phyloP scores from a whole-genome alignment of 768 basidiomycete genomes.

The Termitomyces sp. region DNA sequence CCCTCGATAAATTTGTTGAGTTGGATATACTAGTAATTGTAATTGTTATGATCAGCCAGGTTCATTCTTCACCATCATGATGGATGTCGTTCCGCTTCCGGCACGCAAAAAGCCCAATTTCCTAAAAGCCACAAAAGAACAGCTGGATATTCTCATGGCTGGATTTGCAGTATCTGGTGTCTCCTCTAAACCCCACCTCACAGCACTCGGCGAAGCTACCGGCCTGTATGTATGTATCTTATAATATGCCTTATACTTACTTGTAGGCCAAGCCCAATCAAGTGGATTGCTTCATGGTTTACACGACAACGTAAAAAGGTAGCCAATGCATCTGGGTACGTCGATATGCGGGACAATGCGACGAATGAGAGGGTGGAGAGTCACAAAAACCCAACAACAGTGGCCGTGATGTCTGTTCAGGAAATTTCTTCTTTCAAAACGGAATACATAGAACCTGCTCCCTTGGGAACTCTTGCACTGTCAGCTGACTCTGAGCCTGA shows the following conservation, averaged over 20 bases:
- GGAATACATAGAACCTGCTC: constrained; percentile 1
- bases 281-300: constrained; percentile 33
- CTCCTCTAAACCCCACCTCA: constrained; percentile 17
- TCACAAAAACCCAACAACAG: not conserved
- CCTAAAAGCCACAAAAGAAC: constrained; percentile 19
- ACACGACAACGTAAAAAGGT: constrained; percentile 22
- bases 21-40: too few species aligned
- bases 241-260: not conserved
- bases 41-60: not conserved
- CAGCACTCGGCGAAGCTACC: constrained; percentile 22
- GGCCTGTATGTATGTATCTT: constrained; percentile 24
- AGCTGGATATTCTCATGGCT: constrained; percentile 20
- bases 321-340: constrained; percentile 6
- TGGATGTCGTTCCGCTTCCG: constrained; percentile 10
- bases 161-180: constrained; percentile 18
- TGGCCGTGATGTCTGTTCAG: constrained; percentile 3
- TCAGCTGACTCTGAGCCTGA: not conserved
- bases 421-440: constrained; percentile 9
- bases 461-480: not conserved
- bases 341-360: not conserved
- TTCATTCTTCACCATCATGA: constrained; percentile 4
- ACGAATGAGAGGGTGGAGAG: not conserved
- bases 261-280: constrained; percentile 17
- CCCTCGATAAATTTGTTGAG: too few species aligned
- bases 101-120: constrained; percentile 10